Evolutionary conservation across 371 early-diverging fungal species (phyloP), one percentile per base, ranked within the genome.

Genomic region (Mucor velutinosus): DNA sequence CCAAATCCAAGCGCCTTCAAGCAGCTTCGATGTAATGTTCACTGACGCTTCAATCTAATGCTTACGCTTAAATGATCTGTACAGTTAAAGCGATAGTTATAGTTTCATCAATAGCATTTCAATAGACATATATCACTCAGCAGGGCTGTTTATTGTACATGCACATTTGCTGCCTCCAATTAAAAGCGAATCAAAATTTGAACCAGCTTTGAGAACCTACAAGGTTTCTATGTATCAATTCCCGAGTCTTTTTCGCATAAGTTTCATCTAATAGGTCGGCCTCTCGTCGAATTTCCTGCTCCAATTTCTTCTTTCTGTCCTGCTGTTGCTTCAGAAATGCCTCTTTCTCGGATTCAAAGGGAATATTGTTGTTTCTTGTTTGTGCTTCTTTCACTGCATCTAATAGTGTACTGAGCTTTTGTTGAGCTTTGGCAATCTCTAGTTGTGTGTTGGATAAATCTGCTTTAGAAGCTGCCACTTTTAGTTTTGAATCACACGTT

Each of bases 191-290:
- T 53, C 27, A 53, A 0, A 27, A 53, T 6, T 53, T 53, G 53
- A 53, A 53, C 53, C 53, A 53, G 23, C 27, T 27, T 53, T 53
- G 53, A 27, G 60, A 39, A 11, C 68, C 68, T 19, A 72, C 72
- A 6, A 72, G 57, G 27, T 72, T 53, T 1, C 57, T 30, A 58
- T 67, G 60, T 17, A 72, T 72, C 1, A 68, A 72, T 0, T 72
- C 72, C 32, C 72, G n/a, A 12, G 72, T 72, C 55, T 64, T 64
- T 61, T 68, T 72, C 7, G 72, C 58, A 68, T 72, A 72, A 61
- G 37, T 58, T 30, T 67, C 68, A 37, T 72, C 72, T 11, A 72
- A 17, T 33, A 53, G 60, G 62, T 72, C 72, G 1, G 72, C 61
- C 27, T 72, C 62, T 29, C 58, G 60, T 43, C 45, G 19, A 1